Conservation (phyloP, 768 basidiomycete genomes). For the Auricularia auricula-judae region DNA sequence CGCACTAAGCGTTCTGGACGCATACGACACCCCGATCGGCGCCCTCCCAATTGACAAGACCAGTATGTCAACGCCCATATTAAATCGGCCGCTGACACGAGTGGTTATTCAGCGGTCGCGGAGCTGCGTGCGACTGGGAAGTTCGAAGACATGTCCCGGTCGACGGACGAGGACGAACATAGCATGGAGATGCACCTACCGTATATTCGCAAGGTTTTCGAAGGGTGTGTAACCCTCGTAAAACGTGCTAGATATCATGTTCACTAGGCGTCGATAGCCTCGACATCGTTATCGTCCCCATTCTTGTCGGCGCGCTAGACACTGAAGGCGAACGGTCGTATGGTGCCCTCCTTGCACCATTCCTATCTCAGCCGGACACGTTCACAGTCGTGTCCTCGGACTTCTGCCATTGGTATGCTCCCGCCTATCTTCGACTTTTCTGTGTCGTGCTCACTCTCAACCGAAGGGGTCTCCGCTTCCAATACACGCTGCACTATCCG, state of each 20-base stretch:
- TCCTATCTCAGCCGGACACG: slow-evolving; percentile 66
- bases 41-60: slow-evolving; percentile 65
- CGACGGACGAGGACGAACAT: slow-evolving; percentile 87
- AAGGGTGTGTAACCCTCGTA: slow-evolving; percentile 38
- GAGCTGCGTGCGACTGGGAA: slow-evolving; percentile 53
- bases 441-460: background rate
- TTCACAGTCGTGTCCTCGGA: slow-evolving; percentile 89
- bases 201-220: slow-evolving; percentile 75
- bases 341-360: slow-evolving; percentile 68
- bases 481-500: slow-evolving; percentile 82
- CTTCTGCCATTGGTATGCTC: slow-evolving; percentile 86
- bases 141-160: slow-evolving; percentile 55
- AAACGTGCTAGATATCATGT: background rate
- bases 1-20: slow-evolving; percentile 66
- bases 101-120: slow-evolving; percentile 39
- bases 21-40: slow-evolving; percentile 82
- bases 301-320: slow-evolving; percentile 76
- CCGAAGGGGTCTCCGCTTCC: slow-evolving; percentile 70
- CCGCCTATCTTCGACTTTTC: slow-evolving; percentile 10
- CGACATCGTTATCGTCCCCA: slow-evolving; percentile 77
- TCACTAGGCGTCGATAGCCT: slow-evolving; percentile 26
- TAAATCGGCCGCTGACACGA: too few relatives aligned
- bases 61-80: slow-evolving; percentile 37
- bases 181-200: slow-evolving; percentile 98
- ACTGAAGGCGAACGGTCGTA: slow-evolving; percentile 47